Evolutionary conservation across 1,139 yeast genomes (phyloP).

Genomic region (Pichia sp.): DNA sequence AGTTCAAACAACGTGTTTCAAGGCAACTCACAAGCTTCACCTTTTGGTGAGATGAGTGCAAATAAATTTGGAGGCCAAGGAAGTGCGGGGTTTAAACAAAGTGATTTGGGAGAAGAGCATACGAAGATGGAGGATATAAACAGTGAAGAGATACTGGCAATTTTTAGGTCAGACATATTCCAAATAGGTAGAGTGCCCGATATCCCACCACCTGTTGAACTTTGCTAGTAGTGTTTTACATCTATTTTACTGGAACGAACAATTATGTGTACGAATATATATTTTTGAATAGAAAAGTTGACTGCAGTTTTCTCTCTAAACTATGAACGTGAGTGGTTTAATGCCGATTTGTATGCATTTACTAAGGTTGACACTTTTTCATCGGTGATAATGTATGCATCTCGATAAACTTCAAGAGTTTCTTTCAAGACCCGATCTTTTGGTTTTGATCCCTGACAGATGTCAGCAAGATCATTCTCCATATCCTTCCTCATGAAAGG

Average conservation of each 20-base stretch:
- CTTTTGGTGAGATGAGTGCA: constrained; percentile 12
- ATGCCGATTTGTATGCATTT: constrained; percentile 12
- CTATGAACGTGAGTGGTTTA: constrained; percentile 3
- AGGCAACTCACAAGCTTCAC: constrained; percentile 5
- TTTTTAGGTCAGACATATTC: constrained; percentile 52
- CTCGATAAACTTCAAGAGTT: constrained; percentile 57
- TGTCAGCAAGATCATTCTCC: constrained; percentile 62
- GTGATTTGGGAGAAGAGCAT: constrained; percentile 30
- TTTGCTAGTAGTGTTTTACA: constrained; percentile 31
- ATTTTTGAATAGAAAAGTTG: neutral
- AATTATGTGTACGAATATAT: neutral
- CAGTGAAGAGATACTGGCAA: constrained; percentile 38
- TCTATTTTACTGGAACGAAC: neutral
- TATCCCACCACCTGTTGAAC: constrained; percentile 63
- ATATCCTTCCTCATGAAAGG: constrained; percentile 80
- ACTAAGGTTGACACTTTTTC: constrained; percentile 10
- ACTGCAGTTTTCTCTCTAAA: neutral
- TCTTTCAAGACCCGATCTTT: constrained; percentile 54
- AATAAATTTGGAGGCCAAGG: neutral
- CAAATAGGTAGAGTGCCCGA: constrained; percentile 73
- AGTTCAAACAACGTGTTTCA: constrained; percentile 1
- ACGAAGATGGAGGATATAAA: constrained; percentile 39
- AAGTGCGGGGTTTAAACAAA: constrained; percentile 13
- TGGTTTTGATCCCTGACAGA: constrained; percentile 59
- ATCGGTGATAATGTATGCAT: constrained; percentile 40